Evolutionary conservation across 257 asterid species (phyloP).

Genomic region (Nicotiana benthamiana): DNA sequence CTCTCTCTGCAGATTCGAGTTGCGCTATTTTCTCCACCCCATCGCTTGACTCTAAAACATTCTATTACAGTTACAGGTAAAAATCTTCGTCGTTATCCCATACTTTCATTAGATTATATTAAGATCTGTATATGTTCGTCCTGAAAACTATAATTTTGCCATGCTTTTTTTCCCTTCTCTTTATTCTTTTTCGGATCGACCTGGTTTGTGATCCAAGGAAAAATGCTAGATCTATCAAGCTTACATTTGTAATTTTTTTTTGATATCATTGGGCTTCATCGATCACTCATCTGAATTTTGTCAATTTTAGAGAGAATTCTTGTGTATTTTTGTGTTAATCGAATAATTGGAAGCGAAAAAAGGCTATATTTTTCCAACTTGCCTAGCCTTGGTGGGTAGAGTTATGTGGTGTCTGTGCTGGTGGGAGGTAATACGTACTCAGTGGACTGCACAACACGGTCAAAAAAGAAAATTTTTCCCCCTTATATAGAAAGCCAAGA

Average conservation of each 20-base stretch:
- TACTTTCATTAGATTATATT: too few relatives aligned
- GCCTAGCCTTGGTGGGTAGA: too few relatives aligned
- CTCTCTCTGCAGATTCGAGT: not conserved
- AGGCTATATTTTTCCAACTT: too few relatives aligned
- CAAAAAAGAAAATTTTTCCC: not conserved
- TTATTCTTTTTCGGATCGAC: not conserved
- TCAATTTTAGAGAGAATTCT: not conserved
- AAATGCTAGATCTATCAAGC: not conserved
- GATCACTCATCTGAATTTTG: not conserved
- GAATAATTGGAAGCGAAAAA: not conserved
- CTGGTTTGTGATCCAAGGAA: not conserved
- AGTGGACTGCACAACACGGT: too few relatives aligned
- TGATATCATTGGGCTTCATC: not conserved
- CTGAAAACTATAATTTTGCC: too few relatives aligned
- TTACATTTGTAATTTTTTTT: not conserved
- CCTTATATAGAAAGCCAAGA: not conserved
- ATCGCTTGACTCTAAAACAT: not conserved
- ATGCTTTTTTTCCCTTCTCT: not conserved
- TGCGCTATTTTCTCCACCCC: not conserved
- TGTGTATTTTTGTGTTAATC: not conserved
- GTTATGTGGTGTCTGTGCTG: too few relatives aligned
- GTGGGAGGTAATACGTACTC: too few relatives aligned
- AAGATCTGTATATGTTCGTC: too few relatives aligned
- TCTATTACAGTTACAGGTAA: not conserved
- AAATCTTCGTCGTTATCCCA: not conserved